Conservation (phyloP, 352 stramenopile species). For the Globisporangium spiculum region DNA sequence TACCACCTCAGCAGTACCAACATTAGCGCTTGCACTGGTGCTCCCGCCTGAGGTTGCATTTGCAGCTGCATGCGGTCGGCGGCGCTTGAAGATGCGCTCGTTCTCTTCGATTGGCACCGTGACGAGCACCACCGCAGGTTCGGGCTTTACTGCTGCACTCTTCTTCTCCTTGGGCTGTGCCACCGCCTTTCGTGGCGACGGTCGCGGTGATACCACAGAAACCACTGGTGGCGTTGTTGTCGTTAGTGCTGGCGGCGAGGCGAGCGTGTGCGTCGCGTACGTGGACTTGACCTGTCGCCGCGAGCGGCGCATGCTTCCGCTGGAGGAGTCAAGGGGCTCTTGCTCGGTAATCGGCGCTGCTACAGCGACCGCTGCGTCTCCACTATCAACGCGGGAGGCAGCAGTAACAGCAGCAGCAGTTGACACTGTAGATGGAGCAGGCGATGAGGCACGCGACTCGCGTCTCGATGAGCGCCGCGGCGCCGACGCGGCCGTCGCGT, state of each 20-base stretch:
- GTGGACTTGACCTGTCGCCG: constrained; percentile 29
- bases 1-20: background rate
- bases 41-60: background rate
- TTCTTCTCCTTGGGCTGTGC: constrained; percentile 1
- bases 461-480: constrained; percentile 15
- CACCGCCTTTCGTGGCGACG: background rate
- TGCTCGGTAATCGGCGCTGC: background rate
- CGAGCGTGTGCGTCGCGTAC: constrained; percentile 17
- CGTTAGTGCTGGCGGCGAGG: background rate
- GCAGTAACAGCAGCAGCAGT: background rate
- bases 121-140: background rate
- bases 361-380: background rate
- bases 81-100: constrained; percentile 10
- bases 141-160: background rate
- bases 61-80: background rate
- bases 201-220: background rate
- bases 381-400: background rate
- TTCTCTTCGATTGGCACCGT: background rate
- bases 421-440: background rate
- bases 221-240: background rate
- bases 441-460: constrained; percentile 7
- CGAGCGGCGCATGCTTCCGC: constrained; percentile 21
- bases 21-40: too few species aligned
- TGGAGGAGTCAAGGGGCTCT: background rate
- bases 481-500: background rate